Evolutionary conservation across 768 basidiomycete species (phyloP), one percentile per base, ranked within the genome.

Genomic region (Naganishia onofrii): DNA sequence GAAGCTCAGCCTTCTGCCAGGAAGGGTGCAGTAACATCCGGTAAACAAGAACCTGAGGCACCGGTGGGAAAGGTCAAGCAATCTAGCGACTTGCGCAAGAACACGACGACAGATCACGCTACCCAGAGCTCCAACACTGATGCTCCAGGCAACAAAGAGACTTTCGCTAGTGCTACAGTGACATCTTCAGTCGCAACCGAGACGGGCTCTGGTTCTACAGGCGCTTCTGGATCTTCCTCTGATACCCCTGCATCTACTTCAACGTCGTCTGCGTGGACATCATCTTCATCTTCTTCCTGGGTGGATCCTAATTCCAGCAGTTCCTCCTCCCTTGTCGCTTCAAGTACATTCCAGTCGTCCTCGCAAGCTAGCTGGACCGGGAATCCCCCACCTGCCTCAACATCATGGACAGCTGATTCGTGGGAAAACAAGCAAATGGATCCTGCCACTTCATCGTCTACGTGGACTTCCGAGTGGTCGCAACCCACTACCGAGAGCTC

Each of bases 401-500:
- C 48, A 26, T 51, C 48, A n/a, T 51, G 48, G 48, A 26, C 48
- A 21, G 23, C 57, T 34, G 19, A 58, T 13, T n/a, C 15, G 19
- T 58, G 32, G 57, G 32, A 58, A 31, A 58, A 36, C 57, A 34
- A 32, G 57, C 15, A 32, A 12, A 21, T n/a, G 34, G 34, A 15
- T 1, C n/a, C 29, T 23, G n/a, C 32, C 10, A 36, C 38, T 31
- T 29, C 60, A 26, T 42, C 60, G 17, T n/a, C 19, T 26, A 63
- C 60, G n/a, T 63, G 60, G 60, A 19, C 57, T 6, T 58, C 57
- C 7, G 57, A 58, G 9, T 58, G 57, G 57, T 58, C 57, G 2
- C 57, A 58, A 21, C 23, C 57, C n/a, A 58, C 34, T 21, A 58
- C n/a, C 12, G 48, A 51, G 48, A 51, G 57, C 34, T 26, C 38